Base-by-base conservation (phyloP, 495 filamentous ascomycete species). In the Neurospora sp. region DNA sequence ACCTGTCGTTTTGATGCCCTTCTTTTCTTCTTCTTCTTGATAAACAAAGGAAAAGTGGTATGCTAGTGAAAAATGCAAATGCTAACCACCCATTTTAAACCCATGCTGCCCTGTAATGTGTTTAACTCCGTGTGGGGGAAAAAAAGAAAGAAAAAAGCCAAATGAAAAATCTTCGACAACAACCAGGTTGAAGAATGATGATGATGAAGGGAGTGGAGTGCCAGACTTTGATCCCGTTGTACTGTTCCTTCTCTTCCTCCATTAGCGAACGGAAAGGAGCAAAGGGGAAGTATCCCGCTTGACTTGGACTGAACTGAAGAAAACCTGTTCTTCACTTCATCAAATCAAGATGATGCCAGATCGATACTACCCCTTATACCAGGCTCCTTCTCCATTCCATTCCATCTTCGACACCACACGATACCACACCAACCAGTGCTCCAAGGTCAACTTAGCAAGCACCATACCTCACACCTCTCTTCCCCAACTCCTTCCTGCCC, bases 401-500 rank as follows among this genome's bases (percentile, higher is more conserved):
- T 20, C 44, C 46, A 22, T 6, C 46, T 27, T 27, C 10, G 4
- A 11, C 40, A 42, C 14, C 5, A 42, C 40, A 42, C 40, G 4
- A 35, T 9, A 9, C 42, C 18, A 10, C 42, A 39, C 11, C 39
- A 39, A n/a, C 18, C 18, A n/a, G 20, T 61, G 22, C 42, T 12
- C 22, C 72, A 40, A 73, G 41, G 35, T 70, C 71, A 48, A 39
- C 37, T 76, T 74, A 84, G 76, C 81, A 83, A 39, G 76, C 80
- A 14, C 81, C 80, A 42, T 88, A 88, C 73, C 83, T 80, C 41
- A 88, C 87, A 10, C 86, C 86, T 61, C 86, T 80, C 82, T 85
- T 86, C 3, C 86, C 87, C n/a, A 89, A 73, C 76, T 89, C 86
- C 76, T 88, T 88, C 70, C 86, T 76, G 8, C 85, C 82, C 5